Evolutionary conservation across 1,139 yeast species (phyloP).

Genomic region (Magnusiomyces fungicola): DNA sequence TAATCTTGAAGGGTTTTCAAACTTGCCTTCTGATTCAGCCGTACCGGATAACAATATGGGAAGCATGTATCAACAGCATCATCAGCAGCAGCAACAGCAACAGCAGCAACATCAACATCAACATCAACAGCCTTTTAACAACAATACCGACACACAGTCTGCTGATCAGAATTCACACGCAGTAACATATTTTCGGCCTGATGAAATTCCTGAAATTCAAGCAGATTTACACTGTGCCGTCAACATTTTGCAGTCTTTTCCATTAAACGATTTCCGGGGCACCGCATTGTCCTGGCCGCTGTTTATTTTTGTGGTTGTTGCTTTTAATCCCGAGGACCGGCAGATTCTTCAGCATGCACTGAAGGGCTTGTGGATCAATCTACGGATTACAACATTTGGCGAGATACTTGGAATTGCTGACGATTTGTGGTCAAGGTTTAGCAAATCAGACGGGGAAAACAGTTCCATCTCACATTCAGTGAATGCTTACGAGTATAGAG

Average conservation of each 20-base stretch:
- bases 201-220: slow-evolving; percentile 1
- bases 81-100: no score
- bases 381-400: slow-evolving; percentile 11
- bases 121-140: no score
- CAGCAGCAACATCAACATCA: background rate
- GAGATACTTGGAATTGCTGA: slow-evolving; percentile 2
- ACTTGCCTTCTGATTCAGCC: no score
- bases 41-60: no score
- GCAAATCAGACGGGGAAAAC: background rate
- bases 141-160: no score
- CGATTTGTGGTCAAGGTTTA: slow-evolving; percentile 7
- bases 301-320: slow-evolving; percentile 4
- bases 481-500: slow-evolving; percentile 2
- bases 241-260: background rate
- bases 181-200: slow-evolving; percentile 4
- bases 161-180: background rate
- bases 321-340: slow-evolving; percentile 2
- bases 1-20: no score
- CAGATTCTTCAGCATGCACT: background rate
- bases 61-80: no score
- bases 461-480: background rate
- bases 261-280: slow-evolving; percentile 6
- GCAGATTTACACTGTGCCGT: background rate
- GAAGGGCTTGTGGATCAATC: background rate
- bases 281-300: slow-evolving; percentile 11